Evolutionary conservation across 2,329 filamentous ascomycete species (phyloP), one percentile per base, ranked within the genome.

Genomic region (Juglanconis juglandina): DNA sequence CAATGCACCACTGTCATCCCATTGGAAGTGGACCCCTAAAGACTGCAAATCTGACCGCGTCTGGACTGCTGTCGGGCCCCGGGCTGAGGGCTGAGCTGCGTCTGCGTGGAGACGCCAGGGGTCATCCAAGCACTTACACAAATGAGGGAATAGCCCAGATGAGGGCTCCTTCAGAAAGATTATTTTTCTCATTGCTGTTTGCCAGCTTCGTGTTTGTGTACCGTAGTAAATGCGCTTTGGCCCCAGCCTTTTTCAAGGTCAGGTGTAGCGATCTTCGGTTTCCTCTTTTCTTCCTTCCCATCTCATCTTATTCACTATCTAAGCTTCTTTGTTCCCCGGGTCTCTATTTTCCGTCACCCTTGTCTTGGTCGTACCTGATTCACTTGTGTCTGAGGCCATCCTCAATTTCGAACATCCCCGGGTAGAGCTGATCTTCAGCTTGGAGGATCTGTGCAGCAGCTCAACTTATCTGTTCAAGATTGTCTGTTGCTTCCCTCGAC

Each of bases 1-100:
- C 48, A 52, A 17, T 30, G 44, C 48, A 48, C 46, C 46, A 48
- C 39, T 47, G 59, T 61, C 59, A 50, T 55, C 30, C 59, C 53
- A 24, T 24, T 24, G 24, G 33, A 59, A 51, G 59, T 61, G 37
- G 37, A 41, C 37, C 37, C 37, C 37, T 8, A 13, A 13, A 41
- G 37, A 13, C 37, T 41, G 24, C 24, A 24, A 35, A 17, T 17
- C 11, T 17, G 32, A 11, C 32, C 35, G 48, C 32, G 11, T 4
- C 48, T 11, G n/a, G 13, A 34, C 14, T 52, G n/a, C 51, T 53
- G 35, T 24, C 13, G 48, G 48, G 48, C 48, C 48, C 48, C 48
- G 48, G 48, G 11, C 30, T 32, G 3, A 55, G 39, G 56, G 60
- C 56, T 44, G 52, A 35, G 41, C 41, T 56, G 56, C 42, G 41